Base-by-base conservation (phyloP, 1,284 basidiomycete species). In the Cryptococcus sp. region DNA sequence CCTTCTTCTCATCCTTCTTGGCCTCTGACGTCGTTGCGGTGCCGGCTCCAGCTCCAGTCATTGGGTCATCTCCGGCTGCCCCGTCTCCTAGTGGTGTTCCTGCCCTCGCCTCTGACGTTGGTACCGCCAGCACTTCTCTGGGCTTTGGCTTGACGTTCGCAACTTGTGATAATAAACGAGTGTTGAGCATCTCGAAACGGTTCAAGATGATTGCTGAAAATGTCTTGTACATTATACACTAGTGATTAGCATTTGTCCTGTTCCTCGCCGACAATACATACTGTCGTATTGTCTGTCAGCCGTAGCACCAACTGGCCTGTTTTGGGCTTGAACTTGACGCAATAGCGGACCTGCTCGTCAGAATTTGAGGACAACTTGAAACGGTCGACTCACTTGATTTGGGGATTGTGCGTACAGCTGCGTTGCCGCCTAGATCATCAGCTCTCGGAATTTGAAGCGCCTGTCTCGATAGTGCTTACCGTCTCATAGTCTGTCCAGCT, bases 211-310 rank as follows among this genome's bases (percentile, higher is more conserved):
- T 85, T 43, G 88, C 88, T 1, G 90, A 93, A 63, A 86, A 84
- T 1, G 92, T 93, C 73, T 91, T 90, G 80, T 92, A 97, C 75
- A 92, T 94, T 67, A 96, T 79, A 72, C 90, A 92, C 91, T 94
- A 70, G 31, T 7, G 25, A 19, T 28, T 28, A 28, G 11, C 11
- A 28, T 11, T 28, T 28, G 11, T 28, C n/a, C n/a, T n/a, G n/a
- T n/a, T n/a, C n/a, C n/a, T n/a, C n/a, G n/a, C 32, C 32, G 16
- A 16, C 32, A 34, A 9, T 34, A 80, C 87, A 63, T 71, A 92
- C 91, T 65, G 84, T 87, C 36, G 79, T 81, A 73, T 93, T 82
- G 75, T 94, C 88, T 1, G 91, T 94, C 66, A 94, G 85, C 77
- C 93, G 93, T 56, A 96, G 79, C 48, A 93, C 87, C 18, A 94